phyloP scores from a whole-genome alignment of 352 stramenopile genomes.

The Globisporangium nagaii region DNA sequence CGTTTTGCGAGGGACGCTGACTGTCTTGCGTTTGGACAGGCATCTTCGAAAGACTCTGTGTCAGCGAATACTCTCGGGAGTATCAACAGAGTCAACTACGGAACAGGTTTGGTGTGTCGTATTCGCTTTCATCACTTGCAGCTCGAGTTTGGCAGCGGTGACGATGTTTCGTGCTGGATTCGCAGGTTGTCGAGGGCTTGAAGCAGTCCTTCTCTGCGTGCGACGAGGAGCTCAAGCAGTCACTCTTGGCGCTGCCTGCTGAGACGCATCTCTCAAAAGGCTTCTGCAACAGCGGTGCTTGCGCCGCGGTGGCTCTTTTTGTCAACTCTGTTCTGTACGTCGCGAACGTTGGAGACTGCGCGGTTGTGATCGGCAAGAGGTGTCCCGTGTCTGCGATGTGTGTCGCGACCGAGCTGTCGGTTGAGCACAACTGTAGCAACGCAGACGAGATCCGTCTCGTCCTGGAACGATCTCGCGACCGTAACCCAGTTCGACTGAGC shows the following conservation, averaged over 20 bases:
- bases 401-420: constrained; percentile 31
- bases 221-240: constrained; percentile 54
- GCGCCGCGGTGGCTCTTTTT: constrained; percentile 56
- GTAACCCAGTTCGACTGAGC: constrained; percentile 85
- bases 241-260: constrained; percentile 32
- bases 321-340: constrained; percentile 71
- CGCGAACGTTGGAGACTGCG: constrained; percentile 89
- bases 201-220: constrained; percentile 38
- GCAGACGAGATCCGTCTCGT: constrained; percentile 44
- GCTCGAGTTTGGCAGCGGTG: not conserved
- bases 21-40: constrained; percentile 4
- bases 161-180: not conserved
- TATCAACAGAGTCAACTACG: constrained; percentile 19
- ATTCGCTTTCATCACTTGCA: too few species aligned
- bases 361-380: constrained; percentile 77
- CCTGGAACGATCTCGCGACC: constrained; percentile 57
- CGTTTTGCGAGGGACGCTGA: not conserved
- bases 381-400: constrained; percentile 27
- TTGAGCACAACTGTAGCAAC: constrained; percentile 61
- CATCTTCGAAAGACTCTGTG: constrained; percentile 34
- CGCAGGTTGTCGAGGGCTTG: constrained; percentile 16
- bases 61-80: constrained; percentile 25
- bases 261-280: constrained; percentile 50
- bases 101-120: constrained; percentile 20
- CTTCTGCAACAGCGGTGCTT: constrained; percentile 68